Base-by-base conservation (phyloP, 208 protist genomes). In the Strigomonas culicis region DNA sequence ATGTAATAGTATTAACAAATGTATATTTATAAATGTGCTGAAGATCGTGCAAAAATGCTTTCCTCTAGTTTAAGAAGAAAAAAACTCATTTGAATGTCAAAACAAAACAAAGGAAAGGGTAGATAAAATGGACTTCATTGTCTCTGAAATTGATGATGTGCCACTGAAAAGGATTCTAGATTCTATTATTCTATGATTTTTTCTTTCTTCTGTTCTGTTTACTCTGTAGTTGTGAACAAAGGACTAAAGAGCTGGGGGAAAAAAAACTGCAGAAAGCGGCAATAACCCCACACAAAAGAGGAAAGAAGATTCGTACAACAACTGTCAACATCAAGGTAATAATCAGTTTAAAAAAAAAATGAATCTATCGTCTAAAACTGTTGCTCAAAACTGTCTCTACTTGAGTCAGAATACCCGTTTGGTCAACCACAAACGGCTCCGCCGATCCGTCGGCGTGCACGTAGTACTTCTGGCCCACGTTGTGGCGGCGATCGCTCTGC, bases 391-490 rank as follows among this genome's bases (percentile, higher is more conserved):
- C 89, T 0, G 65, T 70, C 47, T 95, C 82, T 4, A 95, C 81
- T 52, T 93, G 79, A 2, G 70, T 72, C 13, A 92, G 71, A 56
- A 95, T 89, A 25, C 86, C 89, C 1, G 89, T 91, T 28, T 86
- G 74, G 63, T 95, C 89, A 13, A 86, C 77, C 17, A 88, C 71
- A 74, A 95, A 95, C 10, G 89, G 89, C 69, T 93, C 86, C 7
- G 84, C 75, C 11, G 76, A 78, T 24, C 89, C 89, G 55, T 92
- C 82, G 0, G 84, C 70, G 61, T 91, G 77, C 32, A 95, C 80
- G 76, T 95, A 95, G 60, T 95, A 95, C 66, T 89, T 92, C 61
- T 90, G 84, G 21, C 86, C 89, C 28, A 95, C 82, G 70, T 95
- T 90, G 66, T 91, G 79, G 6, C 77, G 74, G 25, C 84, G 81